A percentile compares a stretch with the other conserved stretches of the same genome.
Conservation (phyloP, 345 rosid species). For the Citrus mangshanensis region DNA sequence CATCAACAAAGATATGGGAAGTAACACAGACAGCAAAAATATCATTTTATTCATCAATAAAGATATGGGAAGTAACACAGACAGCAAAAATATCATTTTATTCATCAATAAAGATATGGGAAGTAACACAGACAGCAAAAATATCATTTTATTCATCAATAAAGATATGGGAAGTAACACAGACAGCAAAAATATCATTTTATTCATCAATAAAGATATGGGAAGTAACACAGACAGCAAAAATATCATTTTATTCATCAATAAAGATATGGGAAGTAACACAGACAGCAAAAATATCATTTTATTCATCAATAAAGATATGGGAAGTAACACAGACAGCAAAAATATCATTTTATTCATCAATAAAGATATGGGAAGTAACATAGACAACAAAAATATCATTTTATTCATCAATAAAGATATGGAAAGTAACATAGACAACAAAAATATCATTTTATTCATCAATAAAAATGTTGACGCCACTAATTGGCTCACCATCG, state of each 20-base stretch:
- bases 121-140: too few relatives aligned
- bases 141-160: neutral
- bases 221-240: too few relatives aligned
- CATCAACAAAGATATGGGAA: neutral
- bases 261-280: neutral
- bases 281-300: too few relatives aligned
- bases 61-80: too few relatives aligned
- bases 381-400: too few relatives aligned
- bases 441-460: too few relatives aligned
- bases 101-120: neutral
- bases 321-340: too few relatives aligned
- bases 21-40: too few relatives aligned
- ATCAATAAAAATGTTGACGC: neutral
- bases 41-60: neutral
- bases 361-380: neutral
- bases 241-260: neutral
- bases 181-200: too few relatives aligned
- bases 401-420: neutral
- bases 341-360: neutral
- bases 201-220: neutral
- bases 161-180: neutral
- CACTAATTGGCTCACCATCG: constrained; percentile 24
- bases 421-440: too few relatives aligned
- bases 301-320: neutral
- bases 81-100: too few relatives aligned